These are phyloP conservation scores for thale cress (Arabidopsis thaliana) DNA, from an alignment of 345 rosid genomes.

Conservation along the genomic window DNA sequence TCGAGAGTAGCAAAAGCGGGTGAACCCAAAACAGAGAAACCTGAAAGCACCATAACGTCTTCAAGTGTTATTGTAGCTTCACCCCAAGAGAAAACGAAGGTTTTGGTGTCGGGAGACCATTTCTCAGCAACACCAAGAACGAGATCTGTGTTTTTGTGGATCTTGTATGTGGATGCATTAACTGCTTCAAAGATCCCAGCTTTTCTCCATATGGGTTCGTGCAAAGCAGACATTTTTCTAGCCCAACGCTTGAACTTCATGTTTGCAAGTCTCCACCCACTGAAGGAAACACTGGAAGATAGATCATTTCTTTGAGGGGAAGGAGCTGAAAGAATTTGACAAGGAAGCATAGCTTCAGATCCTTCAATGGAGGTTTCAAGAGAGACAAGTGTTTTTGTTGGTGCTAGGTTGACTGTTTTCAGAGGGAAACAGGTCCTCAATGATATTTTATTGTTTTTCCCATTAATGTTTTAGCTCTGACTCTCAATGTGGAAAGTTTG, in stretches of 20 bases:
- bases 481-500: no score
- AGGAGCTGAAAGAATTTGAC: background rate
- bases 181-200: constrained; percentile 61
- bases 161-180: constrained; percentile 42
- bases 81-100: constrained; percentile 64
- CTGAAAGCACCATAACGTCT: constrained; percentile 50
- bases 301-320: constrained; percentile 20
- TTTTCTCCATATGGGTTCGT: constrained; percentile 43
- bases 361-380: constrained; percentile 36
- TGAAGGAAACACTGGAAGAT: constrained; percentile 38
- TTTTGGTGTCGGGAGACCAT: constrained; percentile 56
- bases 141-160: constrained; percentile 35
- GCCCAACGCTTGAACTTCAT: constrained; percentile 51
- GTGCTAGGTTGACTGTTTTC: background rate
- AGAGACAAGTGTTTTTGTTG: constrained; percentile 45
- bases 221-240: constrained; percentile 38
- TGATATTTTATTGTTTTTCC: no score
- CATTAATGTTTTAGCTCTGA: no score
- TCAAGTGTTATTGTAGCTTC: constrained; percentile 61
- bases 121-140: constrained; percentile 50
- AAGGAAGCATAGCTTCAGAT: background rate
- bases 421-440: background rate
- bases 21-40: constrained; percentile 53
- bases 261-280: constrained; percentile 43
- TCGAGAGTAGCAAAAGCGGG: constrained; percentile 42